Percentiles rank a stretch among this genome's conserved stretches.
Evolutionary conservation across 441 rosid genomes (phyloP).

Genomic region (Daphne laureola): DNA sequence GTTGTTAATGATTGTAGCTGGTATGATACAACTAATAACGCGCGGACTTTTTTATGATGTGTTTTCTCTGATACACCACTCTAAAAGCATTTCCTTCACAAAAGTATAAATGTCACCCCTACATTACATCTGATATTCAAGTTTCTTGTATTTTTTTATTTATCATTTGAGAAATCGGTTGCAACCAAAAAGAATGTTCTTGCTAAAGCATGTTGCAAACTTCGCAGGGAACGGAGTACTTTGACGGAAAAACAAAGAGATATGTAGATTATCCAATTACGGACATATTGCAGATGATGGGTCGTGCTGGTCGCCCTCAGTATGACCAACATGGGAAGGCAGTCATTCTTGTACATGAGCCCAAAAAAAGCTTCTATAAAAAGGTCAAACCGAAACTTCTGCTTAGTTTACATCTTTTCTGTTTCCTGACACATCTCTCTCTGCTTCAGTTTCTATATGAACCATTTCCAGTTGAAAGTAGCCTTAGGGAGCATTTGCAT

Average conservation of each 20-base stretch:
- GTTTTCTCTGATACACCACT: no score
- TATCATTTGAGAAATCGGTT: no score
- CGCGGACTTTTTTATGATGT: no score
- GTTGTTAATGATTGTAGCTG: no score
- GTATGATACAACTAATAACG: no score
- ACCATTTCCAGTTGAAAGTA: slow-evolving; percentile 99
- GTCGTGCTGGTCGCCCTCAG: slow-evolving; percentile 99
- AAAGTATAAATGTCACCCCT: not conserved
- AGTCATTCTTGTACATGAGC: slow-evolving; percentile 98
- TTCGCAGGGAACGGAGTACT: slow-evolving; percentile 92
- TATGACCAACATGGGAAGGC: slow-evolving; percentile 99
- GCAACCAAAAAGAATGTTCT: no score
- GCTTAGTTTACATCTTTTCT: not conserved
- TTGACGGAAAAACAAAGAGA: slow-evolving; percentile 94
- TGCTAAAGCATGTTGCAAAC: slow-evolving; percentile 13
- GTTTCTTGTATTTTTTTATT: no score
- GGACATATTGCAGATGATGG: slow-evolving; percentile 99
- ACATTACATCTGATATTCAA: slow-evolving; percentile 1
- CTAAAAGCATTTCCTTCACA: no score
- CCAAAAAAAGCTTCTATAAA: slow-evolving; percentile 97
- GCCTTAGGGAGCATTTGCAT: slow-evolving; percentile 86
- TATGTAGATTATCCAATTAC: slow-evolving; percentile 98
- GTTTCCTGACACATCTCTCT: slow-evolving; percentile 11
- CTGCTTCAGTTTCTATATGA: slow-evolving; percentile 79
- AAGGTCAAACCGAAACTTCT: slow-evolving; percentile 41